Evolutionary conservation across 75 land plant species (phyloP).

Genomic region (Pinus albicaulis): DNA sequence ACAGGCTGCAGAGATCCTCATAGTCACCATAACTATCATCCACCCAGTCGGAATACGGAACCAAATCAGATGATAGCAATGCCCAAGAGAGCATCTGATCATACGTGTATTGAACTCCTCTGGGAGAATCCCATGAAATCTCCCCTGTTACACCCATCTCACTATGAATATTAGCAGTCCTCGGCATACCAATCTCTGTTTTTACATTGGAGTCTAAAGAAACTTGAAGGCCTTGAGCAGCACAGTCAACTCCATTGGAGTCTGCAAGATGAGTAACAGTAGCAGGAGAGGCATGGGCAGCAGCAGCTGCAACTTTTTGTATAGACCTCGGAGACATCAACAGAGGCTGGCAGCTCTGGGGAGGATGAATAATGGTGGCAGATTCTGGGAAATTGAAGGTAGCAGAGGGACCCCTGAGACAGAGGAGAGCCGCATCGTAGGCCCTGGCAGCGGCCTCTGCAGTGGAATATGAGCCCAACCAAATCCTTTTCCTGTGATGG

Average conservation of each 20-base stretch:
- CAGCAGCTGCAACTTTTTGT: constrained; percentile 30
- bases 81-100: neutral
- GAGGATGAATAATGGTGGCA: neutral
- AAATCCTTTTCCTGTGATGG: constrained; percentile 71
- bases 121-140: neutral
- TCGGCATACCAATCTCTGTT: neutral
- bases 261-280: neutral
- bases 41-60: neutral
- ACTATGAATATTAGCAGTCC: neutral
- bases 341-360: constrained; percentile 2
- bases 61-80: neutral
- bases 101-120: neutral
- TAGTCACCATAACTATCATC: constrained; percentile 14
- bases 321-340: constrained; percentile 29
- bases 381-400: constrained; percentile 60
- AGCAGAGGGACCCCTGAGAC: constrained; percentile 65
- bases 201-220: neutral
- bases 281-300: neutral
- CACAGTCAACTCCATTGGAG: neutral
- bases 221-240: neutral
- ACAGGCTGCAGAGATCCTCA: constrained; percentile 34
- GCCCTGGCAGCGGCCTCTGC: constrained; percentile 84
- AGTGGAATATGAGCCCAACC: constrained; percentile 82
- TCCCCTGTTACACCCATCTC: neutral
- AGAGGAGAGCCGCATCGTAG: constrained; percentile 73